A percentile compares a stretch with the other conserved stretches of the same genome.
phyloP scores from a whole-genome alignment of 176 grass and related monocot species.

The maize (Zea mays) region Zm-B73-REFERENCE-NAM-5.0 NC_050100.1:192517501-192518000 shows the following conservation, averaged over 20 bases:
- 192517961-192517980: neutral
- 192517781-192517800: neutral
- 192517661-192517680: too few relatives aligned
- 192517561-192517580: too few relatives aligned
- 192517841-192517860: constrained; percentile 5
- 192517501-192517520: too few relatives aligned
- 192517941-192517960: neutral
- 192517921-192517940: neutral
- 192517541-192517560: too few relatives aligned
- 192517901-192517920: neutral
- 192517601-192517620: too few relatives aligned
- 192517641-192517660: too few relatives aligned
- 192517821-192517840: neutral
- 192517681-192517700: too few relatives aligned
- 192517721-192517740: neutral
- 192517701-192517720: too few relatives aligned
- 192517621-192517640: too few relatives aligned
- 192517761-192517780: neutral
- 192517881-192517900: neutral
- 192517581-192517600: too few relatives aligned
- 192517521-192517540: too few relatives aligned
- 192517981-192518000: neutral
- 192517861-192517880: constrained; percentile 6
- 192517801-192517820: neutral
- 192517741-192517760: neutral